Conservation (phyloP, 352 stramenopile genomes). For the Aphanomyces cochlioides region DNA sequence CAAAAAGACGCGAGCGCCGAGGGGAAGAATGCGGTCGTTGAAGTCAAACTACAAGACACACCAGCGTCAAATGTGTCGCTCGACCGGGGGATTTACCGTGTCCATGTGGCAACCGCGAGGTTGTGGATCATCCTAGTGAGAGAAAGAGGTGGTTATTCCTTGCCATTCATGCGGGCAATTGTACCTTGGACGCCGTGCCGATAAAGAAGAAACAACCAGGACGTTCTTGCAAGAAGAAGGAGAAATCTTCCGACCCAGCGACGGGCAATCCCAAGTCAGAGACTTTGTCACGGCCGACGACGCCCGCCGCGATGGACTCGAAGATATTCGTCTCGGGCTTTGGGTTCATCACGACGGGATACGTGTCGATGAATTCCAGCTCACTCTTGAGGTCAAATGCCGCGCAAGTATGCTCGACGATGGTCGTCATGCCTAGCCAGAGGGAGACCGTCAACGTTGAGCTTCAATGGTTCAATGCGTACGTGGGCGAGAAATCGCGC, state of each 20-base stretch:
- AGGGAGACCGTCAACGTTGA: background rate
- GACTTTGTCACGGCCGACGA: conserved; percentile 45
- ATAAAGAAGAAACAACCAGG: conserved; percentile 84
- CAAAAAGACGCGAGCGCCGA: conserved; percentile 77
- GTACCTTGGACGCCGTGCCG: conserved; percentile 61
- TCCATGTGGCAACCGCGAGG: conserved; percentile 13
- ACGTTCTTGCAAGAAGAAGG: conserved; percentile 78
- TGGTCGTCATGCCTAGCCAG: conserved; percentile 58
- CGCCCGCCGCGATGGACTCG: conserved; percentile 66
- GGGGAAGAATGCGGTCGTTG: conserved; percentile 77
- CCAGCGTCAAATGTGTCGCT: conserved; percentile 53
- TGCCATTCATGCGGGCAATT: conserved; percentile 34
- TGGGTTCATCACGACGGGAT: conserved; percentile 70
- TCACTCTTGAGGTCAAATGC: conserved; percentile 67
- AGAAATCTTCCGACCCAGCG: conserved; percentile 94
- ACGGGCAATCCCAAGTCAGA: conserved; percentile 75
- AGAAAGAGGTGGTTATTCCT: background rate
- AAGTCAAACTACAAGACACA: conserved; percentile 50
- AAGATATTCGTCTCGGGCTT: conserved; percentile 66
- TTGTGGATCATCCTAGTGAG: background rate
- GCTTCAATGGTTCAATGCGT: conserved; percentile 41
- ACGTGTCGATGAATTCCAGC: conserved; percentile 65
- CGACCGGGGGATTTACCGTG: conserved; percentile 43
- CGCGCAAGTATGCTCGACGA: conserved; percentile 76
- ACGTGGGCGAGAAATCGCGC: conserved; percentile 86